phyloP scores from a whole-genome alignment of 768 basidiomycete species.

The Kwoniella sp. region DNA sequence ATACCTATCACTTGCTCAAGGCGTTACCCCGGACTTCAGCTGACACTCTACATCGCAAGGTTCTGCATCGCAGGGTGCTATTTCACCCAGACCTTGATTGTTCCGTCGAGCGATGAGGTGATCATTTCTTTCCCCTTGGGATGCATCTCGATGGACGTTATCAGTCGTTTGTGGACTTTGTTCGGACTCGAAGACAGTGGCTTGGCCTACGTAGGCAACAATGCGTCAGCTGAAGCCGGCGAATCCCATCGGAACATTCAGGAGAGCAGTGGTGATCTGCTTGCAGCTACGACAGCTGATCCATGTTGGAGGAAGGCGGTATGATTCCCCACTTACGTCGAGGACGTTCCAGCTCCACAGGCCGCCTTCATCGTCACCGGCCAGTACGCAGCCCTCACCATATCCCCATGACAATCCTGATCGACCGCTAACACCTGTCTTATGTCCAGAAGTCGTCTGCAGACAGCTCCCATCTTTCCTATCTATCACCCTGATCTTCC shows the following conservation, averaged over 20 bases:
- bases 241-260: conserved; percentile 10
- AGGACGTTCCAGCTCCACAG: conserved; percentile 94
- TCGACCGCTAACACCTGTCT: conserved; percentile 68
- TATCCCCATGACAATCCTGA: conserved; percentile 67
- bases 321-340: conserved; percentile 64
- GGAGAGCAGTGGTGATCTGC: too few relatives aligned
- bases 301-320: conserved; percentile 1
- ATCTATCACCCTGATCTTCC: conserved; percentile 83
- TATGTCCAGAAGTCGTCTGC: conserved; percentile 80
- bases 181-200: conserved; percentile 60
- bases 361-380: conserved; percentile 85
- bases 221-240: neutral
- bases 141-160: conserved; percentile 91
- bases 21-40: neutral
- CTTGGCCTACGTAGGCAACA: conserved; percentile 63
- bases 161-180: conserved; percentile 76
- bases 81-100: conserved; percentile 77
- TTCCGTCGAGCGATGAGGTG: conserved; percentile 75
- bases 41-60: neutral
- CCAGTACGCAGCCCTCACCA: conserved; percentile 76
- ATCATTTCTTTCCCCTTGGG: conserved; percentile 80
- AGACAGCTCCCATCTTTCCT: conserved; percentile 73
- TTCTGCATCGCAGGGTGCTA: neutral
- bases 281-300: too few relatives aligned
- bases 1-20: too few relatives aligned